Base-by-base conservation (phyloP, 75 land plant genomes). In the Ceratopteris richardii region DNA sequence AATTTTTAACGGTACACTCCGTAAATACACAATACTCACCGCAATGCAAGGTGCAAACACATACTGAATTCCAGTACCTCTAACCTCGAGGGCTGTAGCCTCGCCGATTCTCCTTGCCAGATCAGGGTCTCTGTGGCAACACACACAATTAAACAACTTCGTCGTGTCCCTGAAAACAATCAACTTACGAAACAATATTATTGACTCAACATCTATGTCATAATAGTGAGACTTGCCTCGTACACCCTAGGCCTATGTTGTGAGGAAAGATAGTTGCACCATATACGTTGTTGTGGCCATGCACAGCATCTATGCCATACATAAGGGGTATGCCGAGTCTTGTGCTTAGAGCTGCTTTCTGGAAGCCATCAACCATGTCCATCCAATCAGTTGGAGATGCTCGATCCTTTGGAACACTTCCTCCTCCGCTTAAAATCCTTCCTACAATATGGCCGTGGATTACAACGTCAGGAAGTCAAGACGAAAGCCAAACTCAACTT, bases 1-100 rank as follows among this genome's bases (percentile, higher is more conserved):
- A n/a, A n/a, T n/a, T n/a, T n/a, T n/a, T n/a, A n/a, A n/a, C n/a
- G n/a, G n/a, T n/a, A n/a, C n/a, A n/a, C n/a, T n/a, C n/a, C 37
- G 9, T 33, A 33, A 33, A 33, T 3, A 33, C 7, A 33, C 3
- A 14, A 18, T 46, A 5, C 58, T 64, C 66, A 82, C 84, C 36
- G 84, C 84, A 70, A 81, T 63, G 60, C 84, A 81, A 16, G 84
- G 84, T 54, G 84, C 84, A 67, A 81, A 81, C 26, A 51, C 61
- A 66, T 81, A 81, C 28, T 76, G 80, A 65, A 81, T 77, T 19
- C 84, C 84, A 0, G 84, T 81, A 16, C 76, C 83, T 72, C n/a
- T 61, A 44, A 76, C 76, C 61, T 76, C 79, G 10, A 71, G 65
- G 23, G 79, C 79, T 12, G 75, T 71, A 1, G 79, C 79, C 7